phyloP scores from a whole-genome alignment of 129 eudicot genomes.

The Lonicera japonica region DNA sequence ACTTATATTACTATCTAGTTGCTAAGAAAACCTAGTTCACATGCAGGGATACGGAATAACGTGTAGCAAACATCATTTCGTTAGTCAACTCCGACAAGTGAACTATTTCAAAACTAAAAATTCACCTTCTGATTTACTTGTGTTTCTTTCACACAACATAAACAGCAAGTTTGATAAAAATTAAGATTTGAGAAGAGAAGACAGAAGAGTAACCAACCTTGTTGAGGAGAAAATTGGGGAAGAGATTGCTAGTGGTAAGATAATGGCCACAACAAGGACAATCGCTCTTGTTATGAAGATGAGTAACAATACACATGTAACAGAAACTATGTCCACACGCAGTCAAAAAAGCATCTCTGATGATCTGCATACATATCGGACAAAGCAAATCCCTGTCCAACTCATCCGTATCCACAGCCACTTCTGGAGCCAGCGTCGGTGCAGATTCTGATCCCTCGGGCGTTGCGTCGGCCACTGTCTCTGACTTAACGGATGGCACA shows the following conservation, averaged over 20 bases:
- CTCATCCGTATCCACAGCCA: slow-evolving; percentile 23
- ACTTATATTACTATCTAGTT: no score
- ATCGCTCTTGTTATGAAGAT: slow-evolving; percentile 74
- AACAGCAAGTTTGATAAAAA: background rate
- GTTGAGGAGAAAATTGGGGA: slow-evolving; percentile 82
- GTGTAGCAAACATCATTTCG: no score
- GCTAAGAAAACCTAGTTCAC: no score
- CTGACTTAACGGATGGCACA: slow-evolving; percentile 69
- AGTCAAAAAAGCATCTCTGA: slow-evolving; percentile 79
- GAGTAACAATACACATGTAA: slow-evolving; percentile 81
- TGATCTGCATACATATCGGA: slow-evolving; percentile 94
- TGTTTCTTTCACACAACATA: background rate
- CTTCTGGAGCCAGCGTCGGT: slow-evolving; percentile 4
- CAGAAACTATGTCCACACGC: slow-evolving; percentile 90
- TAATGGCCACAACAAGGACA: slow-evolving; percentile 77
- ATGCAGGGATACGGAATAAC: no score
- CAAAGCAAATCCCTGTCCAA: slow-evolving; percentile 67
- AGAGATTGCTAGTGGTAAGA: slow-evolving; percentile 53
- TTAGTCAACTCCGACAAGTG: no score
- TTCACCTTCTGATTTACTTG: no score
- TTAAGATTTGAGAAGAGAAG: background rate
- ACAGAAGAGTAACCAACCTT: slow-evolving; percentile 57
- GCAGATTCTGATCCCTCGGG: background rate
- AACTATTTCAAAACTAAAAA: no score
- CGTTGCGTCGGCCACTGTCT: slow-evolving; percentile 30